Base-by-base conservation (phyloP, 192 early-diverging fungal genomes). In the Rhizoclosmatium globosum region DNA sequence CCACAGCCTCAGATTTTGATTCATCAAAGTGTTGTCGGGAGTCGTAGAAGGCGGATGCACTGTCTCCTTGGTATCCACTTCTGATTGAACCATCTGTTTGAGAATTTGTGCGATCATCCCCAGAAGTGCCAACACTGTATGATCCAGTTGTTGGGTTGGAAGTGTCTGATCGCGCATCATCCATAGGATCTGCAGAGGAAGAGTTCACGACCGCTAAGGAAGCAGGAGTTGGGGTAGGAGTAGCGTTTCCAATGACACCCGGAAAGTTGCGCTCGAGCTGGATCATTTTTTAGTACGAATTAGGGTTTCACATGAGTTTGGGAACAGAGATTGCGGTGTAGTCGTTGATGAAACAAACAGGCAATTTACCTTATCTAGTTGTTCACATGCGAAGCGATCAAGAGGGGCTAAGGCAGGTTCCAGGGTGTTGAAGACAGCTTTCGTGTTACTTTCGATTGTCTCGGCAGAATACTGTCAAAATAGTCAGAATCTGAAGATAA, bases 401-500 rank as follows among this genome's bases (percentile, higher is more conserved):
- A 94, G 82, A 23, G 86, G 86, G 3, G 82, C 85, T 69, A 92
- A 85, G 23, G 85, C 88, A 6, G 91, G 89, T 77, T 92, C 92
- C 17, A 97, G 85, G 43, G 90, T 93, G 64, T 90, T 91, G 66
- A 91, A 89, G 23, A 97, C 89, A 6, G 85, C 88, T 66, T 89
- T 90, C 23, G 93, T 91, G 9, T 91, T 88, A 13, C 90, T 92
- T 77, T 95, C 96, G 17, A 96, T 91, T 75, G 91, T 91, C 73
- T 92, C 90, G 39, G 92, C 91, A 43, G 92, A 91, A 76, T 90
- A 91, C 81, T 91, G 41, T 19, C 15, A 45, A 39, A 15, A 53
- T 39, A 44, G 23, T 60, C 48, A 61, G 4, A 13, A 79, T 19
- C 21, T 31, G 31, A 31, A 31, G 31, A 31, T 31, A 31, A 31